Evolutionary conservation across 345 rosid genomes (phyloP).

Genomic region (Eucalyptus guilfoylei): DNA sequence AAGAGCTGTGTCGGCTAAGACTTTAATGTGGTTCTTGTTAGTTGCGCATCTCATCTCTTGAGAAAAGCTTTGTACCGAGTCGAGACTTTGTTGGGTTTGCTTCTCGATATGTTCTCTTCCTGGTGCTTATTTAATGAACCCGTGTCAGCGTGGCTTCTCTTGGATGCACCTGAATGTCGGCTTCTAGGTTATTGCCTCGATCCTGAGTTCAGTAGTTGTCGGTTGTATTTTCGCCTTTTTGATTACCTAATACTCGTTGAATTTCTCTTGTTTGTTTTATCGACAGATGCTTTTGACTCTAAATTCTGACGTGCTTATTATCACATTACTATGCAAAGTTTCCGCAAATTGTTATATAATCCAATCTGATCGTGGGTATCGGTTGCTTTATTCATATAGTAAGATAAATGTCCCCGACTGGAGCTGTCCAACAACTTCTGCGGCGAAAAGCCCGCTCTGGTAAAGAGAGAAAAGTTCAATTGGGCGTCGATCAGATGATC

Average conservation of each 20-base stretch:
- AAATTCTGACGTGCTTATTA: not conserved
- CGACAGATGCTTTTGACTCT: not conserved
- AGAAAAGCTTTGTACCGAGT: not conserved
- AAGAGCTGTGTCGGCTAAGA: not conserved
- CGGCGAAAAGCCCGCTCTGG: not conserved
- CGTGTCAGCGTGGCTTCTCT: not conserved
- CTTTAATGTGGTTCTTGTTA: not conserved
- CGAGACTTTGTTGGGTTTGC: not conserved
- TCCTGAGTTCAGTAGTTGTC: not conserved
- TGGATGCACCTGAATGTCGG: not conserved
- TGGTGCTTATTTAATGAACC: not conserved
- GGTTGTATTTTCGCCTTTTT: not conserved
- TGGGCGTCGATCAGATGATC: not conserved
- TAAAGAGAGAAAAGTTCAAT: not conserved
- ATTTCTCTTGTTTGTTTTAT: not conserved
- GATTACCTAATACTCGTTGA: not conserved
- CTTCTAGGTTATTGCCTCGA: not conserved
- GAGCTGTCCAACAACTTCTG: not conserved
- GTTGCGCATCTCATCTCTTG: not conserved
- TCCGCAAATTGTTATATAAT: not conserved
- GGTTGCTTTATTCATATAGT: not conserved
- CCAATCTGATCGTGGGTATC: not conserved
- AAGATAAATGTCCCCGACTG: not conserved
- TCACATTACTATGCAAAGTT: not conserved
- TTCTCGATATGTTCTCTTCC: not conserved